These are phyloP conservation scores for Aspergillus persii DNA, from an alignment of 2,329 filamentous ascomycete species.

Conservation along the genomic window DNA sequence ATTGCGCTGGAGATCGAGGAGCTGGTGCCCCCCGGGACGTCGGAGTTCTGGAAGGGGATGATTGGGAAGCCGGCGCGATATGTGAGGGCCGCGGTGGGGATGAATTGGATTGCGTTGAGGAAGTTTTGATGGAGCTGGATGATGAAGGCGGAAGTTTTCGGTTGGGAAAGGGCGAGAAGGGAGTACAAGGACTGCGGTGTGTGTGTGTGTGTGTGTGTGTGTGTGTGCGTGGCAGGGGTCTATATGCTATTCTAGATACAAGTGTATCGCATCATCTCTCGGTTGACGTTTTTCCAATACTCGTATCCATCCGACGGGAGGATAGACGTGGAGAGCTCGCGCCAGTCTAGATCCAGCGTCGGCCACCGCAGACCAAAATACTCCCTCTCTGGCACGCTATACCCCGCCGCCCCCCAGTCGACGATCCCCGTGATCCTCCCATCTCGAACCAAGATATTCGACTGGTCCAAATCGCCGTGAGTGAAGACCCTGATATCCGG, in stretches of 20 bases:
- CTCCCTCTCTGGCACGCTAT: conserved; percentile 14
- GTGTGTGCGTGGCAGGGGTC: neutral
- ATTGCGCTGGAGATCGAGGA: conserved; percentile 26
- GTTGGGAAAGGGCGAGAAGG: too few relatives aligned
- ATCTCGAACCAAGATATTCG: conserved; percentile 15
- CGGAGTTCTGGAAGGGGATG: conserved; percentile 24
- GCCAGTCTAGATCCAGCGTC: conserved; percentile 10
- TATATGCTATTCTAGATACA: conserved; percentile 2
- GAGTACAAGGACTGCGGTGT: neutral
- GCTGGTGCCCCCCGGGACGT: conserved; percentile 22
- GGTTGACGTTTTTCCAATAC: conserved; percentile 14
- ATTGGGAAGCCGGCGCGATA: conserved; percentile 16
- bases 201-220: neutral
- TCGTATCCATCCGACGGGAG: conserved; percentile 11
- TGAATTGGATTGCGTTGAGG: neutral
- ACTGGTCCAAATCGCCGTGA: conserved; percentile 13
- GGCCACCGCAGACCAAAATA: conserved; percentile 6
- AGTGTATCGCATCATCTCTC: conserved; percentile 11
- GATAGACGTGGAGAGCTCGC: conserved; percentile 4
- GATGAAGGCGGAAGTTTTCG: too few relatives aligned
- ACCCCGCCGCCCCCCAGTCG: conserved; percentile 15
- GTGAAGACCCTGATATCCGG: neutral
- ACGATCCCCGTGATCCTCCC: conserved; percentile 9
- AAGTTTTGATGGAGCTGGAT: neutral
- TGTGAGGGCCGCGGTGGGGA: neutral